Base-by-base conservation (phyloP, 2,329 filamentous ascomycete genomes). In the Ceratocystis huliohia region DNA sequence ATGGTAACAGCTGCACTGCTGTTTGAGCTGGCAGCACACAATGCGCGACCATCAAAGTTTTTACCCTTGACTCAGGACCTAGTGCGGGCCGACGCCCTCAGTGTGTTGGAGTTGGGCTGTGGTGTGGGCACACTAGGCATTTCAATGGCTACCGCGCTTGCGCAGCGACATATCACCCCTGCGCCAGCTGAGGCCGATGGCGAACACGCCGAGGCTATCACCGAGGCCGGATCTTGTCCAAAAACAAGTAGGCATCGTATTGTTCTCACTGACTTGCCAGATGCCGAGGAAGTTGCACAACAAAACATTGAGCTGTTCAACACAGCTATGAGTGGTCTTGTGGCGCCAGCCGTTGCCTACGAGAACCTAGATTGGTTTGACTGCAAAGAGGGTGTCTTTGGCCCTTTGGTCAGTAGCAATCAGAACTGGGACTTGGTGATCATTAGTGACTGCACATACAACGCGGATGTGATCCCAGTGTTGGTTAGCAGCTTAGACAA, bases 401-500 rank as follows among this genome's bases (percentile, higher is more conserved):
- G 79, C 0, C 70, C 74, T 0, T 71, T 76, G 28, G 76, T 75
- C 1, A 69, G 70, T n/a, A 73, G 72, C 13, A 37, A 46, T 1
- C 68, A 37, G 28, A n/a, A 72, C 1, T 85, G 82, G 82, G 79
- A 84, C 67, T 73, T 84, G 4, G 71, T 84, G 61, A 75, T 83
- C 64, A 74, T 85, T 25, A 84, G 82, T 71, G 83, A 85, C 72
- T 84, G 83, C 76, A 84, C 82, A 0, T 85, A 85, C 75, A 85
- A 85, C 68, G 79, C 78, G 65, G 82, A 84, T 71, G 79, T 78
- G 69, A 73, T 85, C 30, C 78, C 80, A 1, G 77, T 80, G 1
- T 75, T 85, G 25, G 79, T 84, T 3, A 77, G 77, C 64, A 84
- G 82, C 0, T 73, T 84, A 45, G 78, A 78, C 1, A 77, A 79